A percentile compares a stretch with the other conserved stretches of the same genome.
Evolutionary conservation across 352 stramenopile species (phyloP).

Genomic region (Blastocystis sp.): DNA sequence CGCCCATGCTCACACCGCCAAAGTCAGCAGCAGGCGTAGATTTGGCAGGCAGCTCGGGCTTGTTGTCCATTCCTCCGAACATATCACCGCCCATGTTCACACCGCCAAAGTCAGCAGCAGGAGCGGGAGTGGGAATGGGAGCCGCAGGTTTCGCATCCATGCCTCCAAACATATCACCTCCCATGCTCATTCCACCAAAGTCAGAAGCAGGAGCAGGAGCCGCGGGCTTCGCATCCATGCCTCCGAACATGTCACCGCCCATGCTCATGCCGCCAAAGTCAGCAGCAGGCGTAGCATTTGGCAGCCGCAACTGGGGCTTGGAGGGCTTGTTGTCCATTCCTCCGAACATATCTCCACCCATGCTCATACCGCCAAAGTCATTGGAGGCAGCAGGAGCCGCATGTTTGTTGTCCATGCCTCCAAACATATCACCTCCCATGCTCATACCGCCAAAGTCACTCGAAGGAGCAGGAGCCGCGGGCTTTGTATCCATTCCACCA

Average conservation of each 20-base stretch:
- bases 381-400: slow-evolving; percentile 5
- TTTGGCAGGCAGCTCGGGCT: background rate
- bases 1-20: slow-evolving; percentile 20
- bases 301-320: too few relatives aligned
- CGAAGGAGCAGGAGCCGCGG: background rate
- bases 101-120: slow-evolving; percentile 1
- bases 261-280: slow-evolving; percentile 23
- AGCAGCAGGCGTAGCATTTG: background rate
- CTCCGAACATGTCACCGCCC: slow-evolving; percentile 15
- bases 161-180: slow-evolving; percentile 66
- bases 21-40: slow-evolving; percentile 22
- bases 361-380: slow-evolving; percentile 15
- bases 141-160: background rate
- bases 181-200: slow-evolving; percentile 54
- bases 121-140: background rate
- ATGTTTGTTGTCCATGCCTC: slow-evolving; percentile 34
- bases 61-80: slow-evolving; percentile 49
- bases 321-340: background rate
- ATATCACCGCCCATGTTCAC: slow-evolving; percentile 2
- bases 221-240: background rate
- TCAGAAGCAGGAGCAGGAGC: background rate
- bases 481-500: slow-evolving; percentile 41
- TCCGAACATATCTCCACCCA: slow-evolving; percentile 65
- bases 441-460: slow-evolving; percentile 20
- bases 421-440: slow-evolving; percentile 26